These are phyloP conservation scores for Fusarium proliferatum DNA, from an alignment of 2,329 filamentous ascomycete species.

Conservation along the genomic window DNA sequence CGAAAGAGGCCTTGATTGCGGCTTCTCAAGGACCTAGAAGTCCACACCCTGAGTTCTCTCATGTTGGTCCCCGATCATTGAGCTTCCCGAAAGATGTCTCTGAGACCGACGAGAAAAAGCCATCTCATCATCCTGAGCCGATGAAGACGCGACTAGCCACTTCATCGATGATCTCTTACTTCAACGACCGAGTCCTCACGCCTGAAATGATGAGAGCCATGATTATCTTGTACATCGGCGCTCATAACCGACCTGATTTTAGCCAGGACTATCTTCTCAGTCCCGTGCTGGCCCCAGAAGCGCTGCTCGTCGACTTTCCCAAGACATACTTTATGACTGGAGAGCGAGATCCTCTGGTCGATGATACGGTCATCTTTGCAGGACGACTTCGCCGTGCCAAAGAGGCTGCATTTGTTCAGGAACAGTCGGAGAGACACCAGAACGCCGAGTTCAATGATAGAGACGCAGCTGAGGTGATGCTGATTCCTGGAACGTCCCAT, in stretches of 20 bases:
- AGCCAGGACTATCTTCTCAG: slow-evolving; percentile 90
- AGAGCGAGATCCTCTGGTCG: slow-evolving; percentile 93
- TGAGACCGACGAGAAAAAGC: slow-evolving; percentile 38
- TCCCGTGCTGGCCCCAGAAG: slow-evolving; percentile 88
- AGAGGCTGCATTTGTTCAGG: slow-evolving; percentile 55
- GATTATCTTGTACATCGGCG: slow-evolving; percentile 97
- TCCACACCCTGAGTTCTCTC: slow-evolving; percentile 63
- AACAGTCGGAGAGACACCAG: slow-evolving; percentile 10
- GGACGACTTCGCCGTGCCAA: slow-evolving; percentile 87
- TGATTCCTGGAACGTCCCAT: slow-evolving; percentile 91
- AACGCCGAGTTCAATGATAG: slow-evolving; percentile 54
- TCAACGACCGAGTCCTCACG: slow-evolving; percentile 92
- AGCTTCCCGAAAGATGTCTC: slow-evolving; percentile 31
- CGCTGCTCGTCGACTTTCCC: slow-evolving; percentile 85
- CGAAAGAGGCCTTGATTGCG: slow-evolving; percentile 15
- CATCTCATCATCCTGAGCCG: slow-evolving; percentile 65
- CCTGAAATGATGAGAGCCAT: slow-evolving; percentile 99
- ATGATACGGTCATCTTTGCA: slow-evolving; percentile 97
- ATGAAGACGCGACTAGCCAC: slow-evolving; percentile 90
- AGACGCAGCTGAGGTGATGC: slow-evolving; percentile 73
- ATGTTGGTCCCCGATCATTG: slow-evolving; percentile 55
- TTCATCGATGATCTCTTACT: slow-evolving; percentile 97
- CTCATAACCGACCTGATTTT: slow-evolving; percentile 93
- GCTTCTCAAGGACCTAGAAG: slow-evolving; percentile 39
- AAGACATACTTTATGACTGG: slow-evolving; percentile 95